Percentiles rank a stretch among this genome's conserved stretches.
phyloP scores from a whole-genome alignment of 345 rosid species.

The Euphorbia lathyris region DNA sequence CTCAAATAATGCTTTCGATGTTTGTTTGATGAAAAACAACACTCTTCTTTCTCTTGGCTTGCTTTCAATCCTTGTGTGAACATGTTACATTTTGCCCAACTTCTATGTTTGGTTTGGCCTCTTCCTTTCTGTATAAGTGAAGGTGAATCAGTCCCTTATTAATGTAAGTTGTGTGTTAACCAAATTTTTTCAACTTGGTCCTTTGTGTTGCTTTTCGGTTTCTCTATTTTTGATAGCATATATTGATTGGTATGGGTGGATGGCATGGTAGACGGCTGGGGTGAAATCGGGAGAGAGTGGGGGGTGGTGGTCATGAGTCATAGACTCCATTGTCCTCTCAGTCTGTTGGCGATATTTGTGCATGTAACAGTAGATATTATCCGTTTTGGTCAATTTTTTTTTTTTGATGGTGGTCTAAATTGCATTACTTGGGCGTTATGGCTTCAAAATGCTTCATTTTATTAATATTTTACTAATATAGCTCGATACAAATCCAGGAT shows the following conservation, averaged over 20 bases:
- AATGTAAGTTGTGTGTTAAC: conserved; percentile 2
- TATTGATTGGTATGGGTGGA: background rate
- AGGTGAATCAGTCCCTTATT: conserved; percentile 33
- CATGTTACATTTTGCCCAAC: conserved; percentile 12
- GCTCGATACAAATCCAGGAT: no score
- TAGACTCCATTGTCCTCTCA: no score
- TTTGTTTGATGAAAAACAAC: conserved; percentile 1
- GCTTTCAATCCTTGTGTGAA: background rate
- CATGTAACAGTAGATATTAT: no score
- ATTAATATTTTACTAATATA: no score
- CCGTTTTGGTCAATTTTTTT: no score
- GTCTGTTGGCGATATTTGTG: no score
- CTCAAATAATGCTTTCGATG: conserved; percentile 52
- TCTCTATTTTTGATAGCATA: background rate
- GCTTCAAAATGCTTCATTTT: no score
- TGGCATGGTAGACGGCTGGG: background rate
- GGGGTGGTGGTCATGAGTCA: no score
- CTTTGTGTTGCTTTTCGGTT: background rate
- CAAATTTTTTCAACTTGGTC: background rate
- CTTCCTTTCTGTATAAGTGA: conserved; percentile 17
- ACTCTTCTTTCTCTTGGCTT: background rate
- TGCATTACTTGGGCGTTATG: no score
- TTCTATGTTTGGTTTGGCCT: conserved; percentile 10
- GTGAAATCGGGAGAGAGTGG: no score
- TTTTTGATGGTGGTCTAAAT: no score